These are phyloP conservation scores for Apiospora pterosperma DNA, from an alignment of 2,329 filamentous ascomycete genomes.

Conservation along the genomic window DNA sequence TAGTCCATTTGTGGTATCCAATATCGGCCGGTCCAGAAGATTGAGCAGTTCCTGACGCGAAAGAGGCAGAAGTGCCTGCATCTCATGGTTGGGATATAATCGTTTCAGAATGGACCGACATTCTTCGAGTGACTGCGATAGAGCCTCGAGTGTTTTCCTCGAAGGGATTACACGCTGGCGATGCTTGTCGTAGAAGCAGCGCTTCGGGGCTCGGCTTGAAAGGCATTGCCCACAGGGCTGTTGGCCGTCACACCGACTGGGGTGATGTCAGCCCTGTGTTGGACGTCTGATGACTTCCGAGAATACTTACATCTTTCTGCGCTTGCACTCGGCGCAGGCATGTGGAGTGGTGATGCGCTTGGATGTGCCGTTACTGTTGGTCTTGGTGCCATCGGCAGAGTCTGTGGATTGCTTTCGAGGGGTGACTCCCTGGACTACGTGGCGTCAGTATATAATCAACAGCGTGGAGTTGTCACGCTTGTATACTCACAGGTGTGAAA, in stretches of 20 bases:
- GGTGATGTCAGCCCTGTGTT: constrained; percentile 21
- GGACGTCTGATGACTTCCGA: constrained; percentile 7
- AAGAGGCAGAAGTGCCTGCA: constrained; percentile 48
- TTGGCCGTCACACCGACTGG: constrained; percentile 70
- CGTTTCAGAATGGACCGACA: constrained; percentile 60
- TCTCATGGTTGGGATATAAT: constrained; percentile 57
- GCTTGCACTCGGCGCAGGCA: constrained; percentile 56
- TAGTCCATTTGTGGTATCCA: constrained; percentile 39
- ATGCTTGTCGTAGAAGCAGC: constrained; percentile 79
- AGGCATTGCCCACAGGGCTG: constrained; percentile 81
- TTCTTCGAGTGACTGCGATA: constrained; percentile 64
- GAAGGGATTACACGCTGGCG: constrained; percentile 74
- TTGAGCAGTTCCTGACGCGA: constrained; percentile 58
- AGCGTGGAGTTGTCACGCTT: neutral
- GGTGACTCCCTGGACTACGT: constrained; percentile 46
- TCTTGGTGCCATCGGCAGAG: constrained; percentile 29
- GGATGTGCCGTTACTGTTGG: constrained; percentile 24
- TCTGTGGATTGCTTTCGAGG: constrained; percentile 46
- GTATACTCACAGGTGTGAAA: constrained; percentile 42
- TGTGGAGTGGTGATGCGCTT: constrained; percentile 33
- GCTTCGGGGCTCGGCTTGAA: constrained; percentile 75
- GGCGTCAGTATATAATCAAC: neutral
- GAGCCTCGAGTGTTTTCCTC: constrained; percentile 63
- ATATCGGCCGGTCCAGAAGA: constrained; percentile 46
- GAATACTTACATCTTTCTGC: constrained; percentile 65